Evolutionary conservation across 306 rosid genomes (phyloP).

Genomic region (Luffa acutangula): DNA sequence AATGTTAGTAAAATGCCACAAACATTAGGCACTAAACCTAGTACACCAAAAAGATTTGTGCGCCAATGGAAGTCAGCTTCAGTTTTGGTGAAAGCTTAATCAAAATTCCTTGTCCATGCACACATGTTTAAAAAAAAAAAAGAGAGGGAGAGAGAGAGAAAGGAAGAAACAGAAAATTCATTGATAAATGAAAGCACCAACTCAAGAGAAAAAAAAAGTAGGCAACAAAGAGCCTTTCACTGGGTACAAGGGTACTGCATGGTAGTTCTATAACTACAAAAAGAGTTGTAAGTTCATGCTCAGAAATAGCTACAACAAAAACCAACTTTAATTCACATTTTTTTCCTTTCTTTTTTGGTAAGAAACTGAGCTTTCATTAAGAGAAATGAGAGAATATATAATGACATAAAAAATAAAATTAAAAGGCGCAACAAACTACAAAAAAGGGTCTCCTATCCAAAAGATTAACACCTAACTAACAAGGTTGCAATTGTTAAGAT

Average conservation of each 20-base stretch:
- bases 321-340: neutral
- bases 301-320: neutral
- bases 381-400: too few species aligned
- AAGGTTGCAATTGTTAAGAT: too few species aligned
- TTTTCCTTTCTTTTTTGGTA: too few species aligned
- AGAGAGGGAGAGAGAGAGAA: too few species aligned
- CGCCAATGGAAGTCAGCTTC: neutral
- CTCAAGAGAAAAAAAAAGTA: neutral
- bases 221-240: neutral
- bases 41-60: neutral
- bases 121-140: too few species aligned
- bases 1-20: neutral
- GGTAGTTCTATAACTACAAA: neutral
- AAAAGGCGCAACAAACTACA: too few species aligned
- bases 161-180: too few species aligned
- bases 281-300: neutral
- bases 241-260: neutral
- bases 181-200: neutral
- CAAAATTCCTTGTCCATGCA: neutral
- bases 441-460: too few species aligned
- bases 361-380: too few species aligned
- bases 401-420: too few species aligned
- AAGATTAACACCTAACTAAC: too few species aligned
- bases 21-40: neutral
- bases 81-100: neutral